phyloP scores from a whole-genome alignment of 2,329 filamentous ascomycete genomes.

The Epichloe gansuensis region DNA sequence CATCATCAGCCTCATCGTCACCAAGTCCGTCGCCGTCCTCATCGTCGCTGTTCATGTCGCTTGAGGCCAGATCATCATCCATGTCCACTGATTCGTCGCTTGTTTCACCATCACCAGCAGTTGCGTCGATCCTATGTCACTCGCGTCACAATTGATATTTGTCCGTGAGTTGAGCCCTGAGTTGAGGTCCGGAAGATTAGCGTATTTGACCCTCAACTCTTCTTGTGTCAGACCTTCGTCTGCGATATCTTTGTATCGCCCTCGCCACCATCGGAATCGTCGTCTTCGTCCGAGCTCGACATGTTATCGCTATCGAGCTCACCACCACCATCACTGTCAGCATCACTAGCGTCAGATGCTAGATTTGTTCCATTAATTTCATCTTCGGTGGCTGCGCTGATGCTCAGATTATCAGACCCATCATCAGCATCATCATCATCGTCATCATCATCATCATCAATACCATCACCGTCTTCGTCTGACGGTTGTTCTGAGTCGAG shows the following conservation, averaged over 20 bases:
- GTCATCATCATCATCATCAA: constrained; percentile 32
- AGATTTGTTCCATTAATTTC: constrained; percentile 22
- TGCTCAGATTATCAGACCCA: constrained; percentile 33
- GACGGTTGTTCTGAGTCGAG: constrained; percentile 39
- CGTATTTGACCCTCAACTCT: constrained; percentile 57
- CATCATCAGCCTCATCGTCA: constrained; percentile 29
- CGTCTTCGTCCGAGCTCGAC: constrained; percentile 52
- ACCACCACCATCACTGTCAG: constrained; percentile 28
- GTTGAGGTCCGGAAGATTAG: constrained; percentile 42
- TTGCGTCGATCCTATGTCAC: constrained; percentile 16
- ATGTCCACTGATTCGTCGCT: constrained; percentile 57
- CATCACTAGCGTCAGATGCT: constrained; percentile 20
- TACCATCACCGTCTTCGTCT: constrained; percentile 24
- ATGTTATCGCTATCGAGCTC: constrained; percentile 35
- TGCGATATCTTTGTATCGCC: constrained; percentile 40
- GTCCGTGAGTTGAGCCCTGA: constrained; percentile 14
- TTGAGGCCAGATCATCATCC: constrained; percentile 53
- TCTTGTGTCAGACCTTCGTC: constrained; percentile 59
- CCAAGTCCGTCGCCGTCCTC: constrained; percentile 21
- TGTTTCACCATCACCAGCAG: constrained; percentile 31
- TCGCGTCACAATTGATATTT: constrained; percentile 9
- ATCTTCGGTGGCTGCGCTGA: constrained; percentile 23
- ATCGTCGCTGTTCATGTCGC: constrained; percentile 34
- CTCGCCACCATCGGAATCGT: constrained; percentile 50
- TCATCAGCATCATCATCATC: constrained; percentile 17